Evolutionary conservation across 306 rosid genomes (phyloP).

Genomic region (Sicyos baderoa): DNA sequence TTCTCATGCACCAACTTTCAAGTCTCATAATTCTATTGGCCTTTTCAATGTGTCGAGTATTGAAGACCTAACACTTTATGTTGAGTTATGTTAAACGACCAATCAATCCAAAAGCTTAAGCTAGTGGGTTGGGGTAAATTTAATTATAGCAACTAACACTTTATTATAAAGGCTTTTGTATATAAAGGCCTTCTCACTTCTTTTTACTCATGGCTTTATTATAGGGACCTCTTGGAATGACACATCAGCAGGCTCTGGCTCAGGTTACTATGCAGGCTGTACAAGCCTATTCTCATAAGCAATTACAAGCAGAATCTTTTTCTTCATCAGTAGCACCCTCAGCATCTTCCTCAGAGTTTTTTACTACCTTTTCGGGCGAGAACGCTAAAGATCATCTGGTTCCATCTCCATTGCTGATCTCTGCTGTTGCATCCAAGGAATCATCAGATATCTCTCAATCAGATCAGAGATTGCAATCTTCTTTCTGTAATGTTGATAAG

Average conservation of each 20-base stretch:
- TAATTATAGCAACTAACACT: no score
- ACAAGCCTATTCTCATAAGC: slow-evolving; percentile 33
- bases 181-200: no score
- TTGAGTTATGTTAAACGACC: no score
- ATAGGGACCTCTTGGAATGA: slow-evolving; percentile 55
- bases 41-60: no score
- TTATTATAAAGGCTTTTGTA: no score
- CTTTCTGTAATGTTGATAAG: slow-evolving; percentile 41
- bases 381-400: slow-evolving; percentile 26
- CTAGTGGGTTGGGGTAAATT: no score
- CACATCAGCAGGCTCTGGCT: slow-evolving; percentile 61
- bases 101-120: no score
- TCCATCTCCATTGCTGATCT: slow-evolving; percentile 20
- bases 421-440: no score
- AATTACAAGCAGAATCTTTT: slow-evolving; percentile 32
- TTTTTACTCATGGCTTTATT: not conserved
- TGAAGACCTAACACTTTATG: no score
- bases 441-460: slow-evolving; percentile 32
- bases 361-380: slow-evolving; percentile 24
- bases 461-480: slow-evolving; percentile 36
- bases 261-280: slow-evolving; percentile 57
- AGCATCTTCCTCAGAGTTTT: slow-evolving; percentile 29
- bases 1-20: no score
- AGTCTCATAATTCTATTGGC: no score
- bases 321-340: slow-evolving; percentile 29